Conservation (phyloP, 148 eudicot genomes). For the Mesembryanthemum crystallinum region DNA sequence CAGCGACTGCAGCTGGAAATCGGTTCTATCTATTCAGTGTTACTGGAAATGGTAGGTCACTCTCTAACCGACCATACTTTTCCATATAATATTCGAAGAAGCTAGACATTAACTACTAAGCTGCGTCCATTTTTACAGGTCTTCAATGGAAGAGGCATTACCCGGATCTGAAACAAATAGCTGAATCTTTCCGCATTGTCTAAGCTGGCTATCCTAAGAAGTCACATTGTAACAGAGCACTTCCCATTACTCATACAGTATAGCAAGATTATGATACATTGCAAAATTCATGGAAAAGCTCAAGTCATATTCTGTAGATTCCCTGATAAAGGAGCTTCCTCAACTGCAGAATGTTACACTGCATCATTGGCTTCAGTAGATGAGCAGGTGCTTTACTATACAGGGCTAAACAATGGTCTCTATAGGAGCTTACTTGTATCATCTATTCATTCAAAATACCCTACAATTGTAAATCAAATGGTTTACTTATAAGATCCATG, state of each 20-base stretch:
- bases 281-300: neutral
- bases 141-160: conserved; percentile 94
- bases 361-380: neutral
- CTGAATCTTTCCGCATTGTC: conserved; percentile 76
- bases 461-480: neutral
- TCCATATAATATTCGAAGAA: neutral
- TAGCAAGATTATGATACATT: neutral
- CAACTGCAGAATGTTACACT: conserved; percentile 7
- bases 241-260: neutral
- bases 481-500: neutral
- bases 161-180: conserved; percentile 72
- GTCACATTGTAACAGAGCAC: neutral
- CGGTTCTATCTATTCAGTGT: conserved; percentile 80
- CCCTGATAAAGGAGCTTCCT: neutral
- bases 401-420: neutral
- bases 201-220: conserved; percentile 27
- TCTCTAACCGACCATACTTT: neutral
- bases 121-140: conserved; percentile 36
- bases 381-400: conserved; percentile 1
- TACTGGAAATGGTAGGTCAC: conserved; percentile 59
- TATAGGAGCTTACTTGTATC: conserved; percentile 1
- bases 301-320: neutral
- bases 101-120: neutral
- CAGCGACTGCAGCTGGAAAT: conserved; percentile 97
- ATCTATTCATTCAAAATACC: neutral